phyloP scores from a whole-genome alignment of 176 grass and related monocot genomes.

The Hsuehochloa calcarea region DNA sequence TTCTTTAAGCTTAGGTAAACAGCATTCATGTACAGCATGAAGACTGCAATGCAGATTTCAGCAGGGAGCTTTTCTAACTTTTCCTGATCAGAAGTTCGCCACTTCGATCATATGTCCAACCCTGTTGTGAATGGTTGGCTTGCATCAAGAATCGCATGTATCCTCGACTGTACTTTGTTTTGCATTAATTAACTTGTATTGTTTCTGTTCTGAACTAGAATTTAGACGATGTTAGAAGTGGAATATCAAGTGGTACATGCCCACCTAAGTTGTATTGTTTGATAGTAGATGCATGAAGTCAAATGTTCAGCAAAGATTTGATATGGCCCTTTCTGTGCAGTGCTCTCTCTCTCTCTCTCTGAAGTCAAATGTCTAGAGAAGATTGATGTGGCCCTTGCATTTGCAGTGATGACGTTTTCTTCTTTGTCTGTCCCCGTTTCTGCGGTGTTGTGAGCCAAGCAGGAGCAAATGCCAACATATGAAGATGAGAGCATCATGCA shows the following conservation, averaged over 20 bases:
- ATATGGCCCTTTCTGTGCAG: background rate
- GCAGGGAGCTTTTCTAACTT: background rate
- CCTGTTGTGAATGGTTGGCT: background rate
- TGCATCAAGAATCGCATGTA: background rate
- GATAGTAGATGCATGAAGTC: background rate
- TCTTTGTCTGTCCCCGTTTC: background rate
- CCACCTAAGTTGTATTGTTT: background rate
- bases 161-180: background rate
- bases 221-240: background rate
- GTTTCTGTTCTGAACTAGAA: background rate
- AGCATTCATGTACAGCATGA: constrained; percentile 20
- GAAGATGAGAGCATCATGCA: no score
- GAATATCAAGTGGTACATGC: background rate
- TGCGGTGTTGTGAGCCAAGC: no score
- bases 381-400: background rate
- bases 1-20: background rate
- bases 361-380: background rate
- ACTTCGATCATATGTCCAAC: background rate
- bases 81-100: background rate
- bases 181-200: background rate
- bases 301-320: background rate
- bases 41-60: constrained; percentile 3
- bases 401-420: background rate
- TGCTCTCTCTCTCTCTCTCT: background rate
- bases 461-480: no score